Percentiles rank a stretch among this genome's conserved stretches.
Evolutionary conservation across 2,329 filamentous ascomycete genomes (phyloP).

Genomic region (Plectosphaerella plurivora): DNA sequence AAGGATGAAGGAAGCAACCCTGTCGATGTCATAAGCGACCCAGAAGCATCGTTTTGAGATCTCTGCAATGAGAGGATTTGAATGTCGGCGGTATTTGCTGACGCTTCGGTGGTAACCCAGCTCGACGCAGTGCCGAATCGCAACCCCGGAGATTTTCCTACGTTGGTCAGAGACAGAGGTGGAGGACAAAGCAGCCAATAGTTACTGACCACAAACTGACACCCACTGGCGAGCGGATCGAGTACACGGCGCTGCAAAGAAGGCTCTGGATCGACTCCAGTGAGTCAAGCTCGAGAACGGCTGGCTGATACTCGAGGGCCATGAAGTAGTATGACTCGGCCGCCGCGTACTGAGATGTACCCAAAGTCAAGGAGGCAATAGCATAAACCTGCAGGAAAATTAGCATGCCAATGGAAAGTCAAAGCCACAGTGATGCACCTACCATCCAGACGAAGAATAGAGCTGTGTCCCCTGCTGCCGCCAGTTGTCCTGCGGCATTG

Average conservation of each 20-base stretch:
- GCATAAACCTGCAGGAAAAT: slow-evolving; percentile 8
- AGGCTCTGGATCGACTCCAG: slow-evolving; percentile 26
- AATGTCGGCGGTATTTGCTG: slow-evolving; percentile 6
- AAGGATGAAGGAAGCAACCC: slow-evolving; percentile 22
- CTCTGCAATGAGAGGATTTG: slow-evolving; percentile 17
- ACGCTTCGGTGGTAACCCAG: slow-evolving; percentile 27
- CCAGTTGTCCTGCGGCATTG: not conserved
- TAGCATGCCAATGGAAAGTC: not conserved
- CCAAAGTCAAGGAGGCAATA: slow-evolving; percentile 9
- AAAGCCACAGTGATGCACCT: not conserved
- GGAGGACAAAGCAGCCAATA: not conserved
- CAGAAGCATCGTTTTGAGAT: slow-evolving; percentile 26
- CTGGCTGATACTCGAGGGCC: slow-evolving; percentile 13
- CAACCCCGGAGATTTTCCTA: slow-evolving; percentile 26
- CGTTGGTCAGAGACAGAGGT: not conserved
- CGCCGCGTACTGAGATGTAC: slow-evolving; percentile 5
- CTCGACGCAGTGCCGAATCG: slow-evolving; percentile 27
- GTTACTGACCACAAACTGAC: slow-evolving; percentile 18
- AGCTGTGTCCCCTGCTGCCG: not conserved
- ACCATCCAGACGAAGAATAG: slow-evolving; percentile 16
- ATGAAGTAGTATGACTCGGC: slow-evolving; percentile 11
- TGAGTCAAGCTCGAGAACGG: slow-evolving; percentile 17
- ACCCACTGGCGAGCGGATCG: slow-evolving; percentile 21
- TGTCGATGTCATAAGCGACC: slow-evolving; percentile 26
- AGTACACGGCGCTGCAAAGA: slow-evolving; percentile 24